phyloP scores from a whole-genome alignment of 352 stramenopile species.

The Elongisporangium anandrum region DNA sequence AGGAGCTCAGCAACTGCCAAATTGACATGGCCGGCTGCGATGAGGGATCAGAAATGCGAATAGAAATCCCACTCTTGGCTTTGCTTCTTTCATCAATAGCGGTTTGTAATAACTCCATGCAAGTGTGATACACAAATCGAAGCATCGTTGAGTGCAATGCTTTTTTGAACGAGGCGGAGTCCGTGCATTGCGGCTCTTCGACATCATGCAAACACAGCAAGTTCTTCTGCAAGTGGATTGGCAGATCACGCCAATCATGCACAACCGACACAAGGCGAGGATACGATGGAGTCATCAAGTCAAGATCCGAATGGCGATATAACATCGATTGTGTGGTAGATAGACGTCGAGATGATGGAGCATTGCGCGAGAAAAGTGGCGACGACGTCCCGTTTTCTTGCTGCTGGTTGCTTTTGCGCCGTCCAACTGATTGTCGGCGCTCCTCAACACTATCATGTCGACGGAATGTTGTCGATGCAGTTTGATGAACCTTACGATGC shows the following conservation, averaged over 20 bases:
- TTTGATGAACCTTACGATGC: slow-evolving; percentile 18
- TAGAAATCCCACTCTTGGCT: neutral
- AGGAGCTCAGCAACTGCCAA: slow-evolving; percentile 24
- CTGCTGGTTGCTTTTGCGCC: slow-evolving; percentile 1
- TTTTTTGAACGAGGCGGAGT: slow-evolving; percentile 18
- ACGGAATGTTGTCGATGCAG: slow-evolving; percentile 14
- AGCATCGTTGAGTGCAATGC: slow-evolving; percentile 37
- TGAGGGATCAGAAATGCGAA: neutral
- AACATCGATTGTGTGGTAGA: slow-evolving; percentile 18
- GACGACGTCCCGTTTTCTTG: neutral
- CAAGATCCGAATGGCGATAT: slow-evolving; percentile 15
- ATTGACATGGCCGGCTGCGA: slow-evolving; percentile 3
- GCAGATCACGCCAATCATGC: slow-evolving; percentile 11
- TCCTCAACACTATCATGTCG: slow-evolving; percentile 8
- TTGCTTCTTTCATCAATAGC: neutral
- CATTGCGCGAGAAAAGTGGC: neutral
- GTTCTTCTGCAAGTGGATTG: slow-evolving; percentile 19
- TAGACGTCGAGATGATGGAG: slow-evolving; percentile 1
- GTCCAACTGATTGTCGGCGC: slow-evolving; percentile 2
- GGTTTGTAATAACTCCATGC: slow-evolving; percentile 10
- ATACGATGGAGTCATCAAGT: slow-evolving; percentile 22
- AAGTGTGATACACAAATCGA: slow-evolving; percentile 27
- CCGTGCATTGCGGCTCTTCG: neutral
- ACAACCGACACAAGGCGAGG: slow-evolving; percentile 25
- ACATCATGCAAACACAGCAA: slow-evolving; percentile 19